Evolutionary conservation across 306 rosid genomes (phyloP), one percentile per base, ranked within the genome.

Genomic region (Dalbergia cochinchinensis): DNA sequence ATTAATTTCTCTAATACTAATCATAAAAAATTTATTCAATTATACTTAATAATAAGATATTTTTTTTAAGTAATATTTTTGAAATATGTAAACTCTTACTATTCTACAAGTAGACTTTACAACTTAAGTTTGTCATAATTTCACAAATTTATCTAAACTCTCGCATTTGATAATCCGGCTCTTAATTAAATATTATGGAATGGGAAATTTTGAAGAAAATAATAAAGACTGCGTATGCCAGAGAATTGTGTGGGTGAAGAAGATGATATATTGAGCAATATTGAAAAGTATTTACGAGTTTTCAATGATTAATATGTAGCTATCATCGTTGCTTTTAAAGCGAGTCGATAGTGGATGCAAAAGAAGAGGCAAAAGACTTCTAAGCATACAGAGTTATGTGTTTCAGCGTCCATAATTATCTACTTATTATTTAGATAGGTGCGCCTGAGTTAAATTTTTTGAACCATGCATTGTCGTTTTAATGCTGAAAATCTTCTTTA

Each of bases 401-500:
- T 39, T 73, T 72, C 69, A 59, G 19, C 54, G 7, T 26, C 37
- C 34, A 67, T 73, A n/a, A n/a, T 33, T 42, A 74, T 61, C 48
- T 69, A 45, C 74, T 62, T 70, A n/a, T 51, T 77, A 20, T 81
- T 54, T 77, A 61, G 71, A 64, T 71, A 39, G 76, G 50, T 57
- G 15, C 57, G 59, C 64, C 22, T 26, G 77, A 53, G 44, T 66
- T 67, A 15, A 68, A 66, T 34, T 58, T 58, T 44, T 33, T 34
- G 22, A 78, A 48, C 12, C 31, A 26, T 26, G 31, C 41, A 14
- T 14, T 78, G 71, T 61, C 19, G 62, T 75, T 79, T 86, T 69
- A 83, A 86, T 82, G 84, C 75, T 75, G 80, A 76, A 79, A 82
- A 75, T 65, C 60, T 33, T 65, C 78, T 80, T 60, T 80, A 86